Base-by-base conservation (phyloP, 2,329 filamentous ascomycete genomes). In the Arthrobotrys megalospora region DNA sequence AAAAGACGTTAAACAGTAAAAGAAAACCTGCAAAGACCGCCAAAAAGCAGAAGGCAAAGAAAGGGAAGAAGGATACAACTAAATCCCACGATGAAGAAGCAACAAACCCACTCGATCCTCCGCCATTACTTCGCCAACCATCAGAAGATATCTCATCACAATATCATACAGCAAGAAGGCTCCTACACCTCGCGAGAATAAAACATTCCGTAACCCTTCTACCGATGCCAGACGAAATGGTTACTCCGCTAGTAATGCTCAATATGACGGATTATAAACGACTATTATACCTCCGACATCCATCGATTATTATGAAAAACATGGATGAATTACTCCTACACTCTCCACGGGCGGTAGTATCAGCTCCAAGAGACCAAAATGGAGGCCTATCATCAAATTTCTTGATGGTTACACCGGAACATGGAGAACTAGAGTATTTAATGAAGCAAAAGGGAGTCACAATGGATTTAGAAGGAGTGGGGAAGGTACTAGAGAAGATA, bases 241-340 rank as follows among this genome's bases (percentile, higher is more conserved):
- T 80, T 7, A 79, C 76, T 0, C 60, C 80, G 10, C 50, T 81
- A 6, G 47, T 68, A 21, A 58, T 78, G 2, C 76, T 81, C 11
- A 76, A 73, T 6, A 79, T 81, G 63, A 81, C 78, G 1, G 43
- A 75, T 24, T 80, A 80, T 28, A 68, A 62, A 5, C 80, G 81
- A 6, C 43, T 81, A 21, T 12, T 80, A 10, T 69, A 80, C 41
- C 80, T 81, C 8, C 72, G 75, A 28, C 63, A 79, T 11, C 73
- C 76, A 14, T 80, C 80, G 1, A 69, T 73, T 19, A 67, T 81
- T 6, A 38, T 80, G 6, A 64, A 70, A 28, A 80, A 80, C 19
- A 69, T 81, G 36, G 81, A 81, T 43, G 76, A 81, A 16, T 36
- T 81, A 34, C 55, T 81, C 12, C 48, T 80, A 24, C 62, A 55